These are phyloP conservation scores for Boletellus emodensis DNA, from an alignment of 768 basidiomycete genomes.

Conservation along the genomic window DNA sequence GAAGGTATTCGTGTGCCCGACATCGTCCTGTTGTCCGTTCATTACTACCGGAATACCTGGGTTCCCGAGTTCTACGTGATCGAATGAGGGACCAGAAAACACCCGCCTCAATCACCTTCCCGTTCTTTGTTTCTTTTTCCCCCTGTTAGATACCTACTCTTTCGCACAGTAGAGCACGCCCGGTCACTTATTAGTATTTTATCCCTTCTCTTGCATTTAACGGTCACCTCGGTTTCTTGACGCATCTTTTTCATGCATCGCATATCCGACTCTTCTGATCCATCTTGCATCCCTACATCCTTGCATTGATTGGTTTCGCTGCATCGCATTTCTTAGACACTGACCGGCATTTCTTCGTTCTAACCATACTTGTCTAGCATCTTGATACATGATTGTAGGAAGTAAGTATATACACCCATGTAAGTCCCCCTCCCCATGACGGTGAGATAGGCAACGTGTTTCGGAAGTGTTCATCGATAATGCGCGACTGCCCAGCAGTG, in stretches of 20 bases:
- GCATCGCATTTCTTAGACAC: too few relatives aligned
- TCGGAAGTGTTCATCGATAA: too few relatives aligned
- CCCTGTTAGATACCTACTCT: neutral
- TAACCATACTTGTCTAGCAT: too few relatives aligned
- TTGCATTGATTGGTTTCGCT: too few relatives aligned
- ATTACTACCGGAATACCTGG: conserved; percentile 28
- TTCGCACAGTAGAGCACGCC: too few relatives aligned
- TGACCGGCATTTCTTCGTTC: too few relatives aligned
- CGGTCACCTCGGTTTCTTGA: neutral
- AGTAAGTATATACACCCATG: too few relatives aligned
- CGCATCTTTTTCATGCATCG: neutral
- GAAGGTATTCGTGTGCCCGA: conserved; percentile 17
- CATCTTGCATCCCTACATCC: too few relatives aligned
- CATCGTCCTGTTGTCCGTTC: conserved; percentile 20
- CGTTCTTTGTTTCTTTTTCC: neutral
- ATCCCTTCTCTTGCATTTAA: neutral
- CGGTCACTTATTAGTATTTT: conserved; percentile 8
- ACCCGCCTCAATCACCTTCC: neutral
- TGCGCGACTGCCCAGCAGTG: too few relatives aligned
- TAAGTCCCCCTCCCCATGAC: too few relatives aligned
- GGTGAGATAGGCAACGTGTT: too few relatives aligned
- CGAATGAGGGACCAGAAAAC: conserved; percentile 7
- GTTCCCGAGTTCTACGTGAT: conserved; percentile 29
- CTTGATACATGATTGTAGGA: too few relatives aligned
- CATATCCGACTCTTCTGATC: neutral